Base-by-base conservation (phyloP, 2,329 filamentous ascomycete genomes). In the Eutypella sp. region DNA sequence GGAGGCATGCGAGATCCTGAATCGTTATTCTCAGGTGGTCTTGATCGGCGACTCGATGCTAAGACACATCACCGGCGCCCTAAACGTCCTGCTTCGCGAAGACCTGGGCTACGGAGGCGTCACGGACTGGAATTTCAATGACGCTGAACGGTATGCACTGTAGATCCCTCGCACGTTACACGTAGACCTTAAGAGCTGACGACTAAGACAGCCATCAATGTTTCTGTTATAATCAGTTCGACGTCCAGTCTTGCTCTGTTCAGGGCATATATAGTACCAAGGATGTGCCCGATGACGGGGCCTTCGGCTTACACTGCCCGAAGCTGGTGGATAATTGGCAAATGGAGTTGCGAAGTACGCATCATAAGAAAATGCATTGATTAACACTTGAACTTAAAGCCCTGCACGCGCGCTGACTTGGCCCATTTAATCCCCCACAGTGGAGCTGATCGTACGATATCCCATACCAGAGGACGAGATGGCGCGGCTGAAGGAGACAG, bases 41-140 rank as follows among this genome's bases (percentile, higher is more conserved):
- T 54, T 74, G n/a, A 58, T 72, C 5, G 72, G 70, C 4, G 71
- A 74, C 50, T 74, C 70, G 13, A 74, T 75, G 71, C 55, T 74
- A 53, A 61, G 71, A 34, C 72, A 75, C 55, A 64, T 74, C 11
- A 68, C 72, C 27, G 72, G 71, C 1, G 70, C 70, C 34, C 52
- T 75, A 43, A 74, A 74, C 47, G 64, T 74, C 5, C 55, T 74
- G 31, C 52, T 74, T 25, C 59, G 71, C 6, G 68, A 70, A 48
- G 66, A 75, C 52, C 49, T 75, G 22, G 71, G 71, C 6, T 74
- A 73, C 47, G 72, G 71, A 9, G 71, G 69, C 33, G 71, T 74
- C 11, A 74, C 71, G 3, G 65, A 72, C 50, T 75, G 71, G 71
- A 74, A 74, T 46, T 74, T 75, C 42, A 61, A 61, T n/a, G 52